Conservation (phyloP, 352 stramenopile genomes). For the Globisporangium acanthophoron region DNA sequence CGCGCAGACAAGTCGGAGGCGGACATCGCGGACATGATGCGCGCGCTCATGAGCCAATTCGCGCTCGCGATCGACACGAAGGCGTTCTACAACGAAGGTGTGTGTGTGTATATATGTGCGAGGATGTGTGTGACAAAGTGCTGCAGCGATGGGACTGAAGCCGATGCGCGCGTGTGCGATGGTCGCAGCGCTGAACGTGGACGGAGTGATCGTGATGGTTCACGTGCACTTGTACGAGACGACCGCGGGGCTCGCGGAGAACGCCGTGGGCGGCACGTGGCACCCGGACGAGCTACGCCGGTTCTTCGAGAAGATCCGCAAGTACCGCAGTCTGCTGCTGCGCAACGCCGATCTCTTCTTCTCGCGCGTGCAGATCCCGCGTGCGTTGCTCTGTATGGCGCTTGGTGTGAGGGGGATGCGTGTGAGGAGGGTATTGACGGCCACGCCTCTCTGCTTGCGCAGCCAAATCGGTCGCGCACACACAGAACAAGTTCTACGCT, state of each 20-base stretch:
- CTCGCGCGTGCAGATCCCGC: constrained; percentile 57
- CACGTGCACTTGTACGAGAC: constrained; percentile 74
- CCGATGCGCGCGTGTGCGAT: not conserved
- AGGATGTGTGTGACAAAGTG: not conserved
- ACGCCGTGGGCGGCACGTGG: constrained; percentile 51
- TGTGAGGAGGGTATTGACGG: too few relatives aligned
- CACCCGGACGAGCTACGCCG: constrained; percentile 59
- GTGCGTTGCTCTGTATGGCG: constrained; percentile 11
- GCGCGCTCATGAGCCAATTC: constrained; percentile 54
- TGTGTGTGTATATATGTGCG: not conserved
- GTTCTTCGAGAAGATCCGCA: constrained; percentile 53
- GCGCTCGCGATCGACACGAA: constrained; percentile 55
- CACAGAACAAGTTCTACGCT: constrained; percentile 67
- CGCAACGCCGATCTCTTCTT: constrained; percentile 52
- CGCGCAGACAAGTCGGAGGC: constrained; percentile 25
- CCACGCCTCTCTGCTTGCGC: not conserved
- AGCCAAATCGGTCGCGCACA: constrained; percentile 60
- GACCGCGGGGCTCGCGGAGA: constrained; percentile 48
- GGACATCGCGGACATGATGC: constrained; percentile 43
- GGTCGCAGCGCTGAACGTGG: constrained; percentile 22
- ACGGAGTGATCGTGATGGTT: constrained; percentile 36
- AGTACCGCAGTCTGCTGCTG: constrained; percentile 43
- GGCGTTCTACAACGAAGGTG: constrained; percentile 63
- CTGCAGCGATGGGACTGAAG: too few relatives aligned
- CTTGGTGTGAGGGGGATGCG: too few relatives aligned